phyloP scores from a whole-genome alignment of 257 asterid species.

The Nicotiana benthamiana region DNA sequence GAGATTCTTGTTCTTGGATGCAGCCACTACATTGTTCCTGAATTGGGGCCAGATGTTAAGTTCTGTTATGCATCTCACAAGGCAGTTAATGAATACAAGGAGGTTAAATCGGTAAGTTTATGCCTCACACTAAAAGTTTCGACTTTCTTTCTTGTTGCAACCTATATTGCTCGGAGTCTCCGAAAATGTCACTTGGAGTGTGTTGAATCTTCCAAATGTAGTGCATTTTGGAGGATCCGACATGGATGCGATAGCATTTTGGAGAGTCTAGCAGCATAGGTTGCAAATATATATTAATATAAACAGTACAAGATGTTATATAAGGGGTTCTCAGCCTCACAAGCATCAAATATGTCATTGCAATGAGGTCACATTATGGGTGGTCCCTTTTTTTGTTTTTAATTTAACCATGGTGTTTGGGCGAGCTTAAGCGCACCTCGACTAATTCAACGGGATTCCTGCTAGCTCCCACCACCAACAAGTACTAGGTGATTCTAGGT shows the following conservation, averaged over 20 bases:
- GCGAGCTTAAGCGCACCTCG: too few species aligned
- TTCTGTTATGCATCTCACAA: conserved; percentile 30
- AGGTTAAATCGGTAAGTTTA: conserved; percentile 24
- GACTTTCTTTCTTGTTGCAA: neutral
- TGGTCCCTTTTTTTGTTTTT: neutral
- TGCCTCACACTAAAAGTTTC: neutral
- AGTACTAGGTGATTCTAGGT: too few species aligned
- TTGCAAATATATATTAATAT: neutral
- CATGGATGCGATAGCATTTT: too few species aligned
- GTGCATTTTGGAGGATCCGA: too few species aligned
- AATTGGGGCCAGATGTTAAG: conserved; percentile 26
- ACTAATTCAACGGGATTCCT: too few species aligned
- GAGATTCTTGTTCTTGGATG: conserved; percentile 2
- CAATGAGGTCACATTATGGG: neutral
- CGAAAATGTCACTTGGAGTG: too few species aligned
- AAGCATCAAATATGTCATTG: neutral
- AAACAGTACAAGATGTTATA: neutral
- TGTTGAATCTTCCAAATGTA: too few species aligned
- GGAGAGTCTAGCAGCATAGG: too few species aligned
- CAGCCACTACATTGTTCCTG: conserved; percentile 39
- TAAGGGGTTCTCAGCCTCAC: neutral
- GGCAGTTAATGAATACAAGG: conserved; percentile 27
- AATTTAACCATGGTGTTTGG: too few species aligned
- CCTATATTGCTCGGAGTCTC: too few species aligned
- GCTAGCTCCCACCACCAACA: too few species aligned